Conservation (phyloP, 1,139 yeast genomes). For the Hyphopichia khmerensis region DNA sequence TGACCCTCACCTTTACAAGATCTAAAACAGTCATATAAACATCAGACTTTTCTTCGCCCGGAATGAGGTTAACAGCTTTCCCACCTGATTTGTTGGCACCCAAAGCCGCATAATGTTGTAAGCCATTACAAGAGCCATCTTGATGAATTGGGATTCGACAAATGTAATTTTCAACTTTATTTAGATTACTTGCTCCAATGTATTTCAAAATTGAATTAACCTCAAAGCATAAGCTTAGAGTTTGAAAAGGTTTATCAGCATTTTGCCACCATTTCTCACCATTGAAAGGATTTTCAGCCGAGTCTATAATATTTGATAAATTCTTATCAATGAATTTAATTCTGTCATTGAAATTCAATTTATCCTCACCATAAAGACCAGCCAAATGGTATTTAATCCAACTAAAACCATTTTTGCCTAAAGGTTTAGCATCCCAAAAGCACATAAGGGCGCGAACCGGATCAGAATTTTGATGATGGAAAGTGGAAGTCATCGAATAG, state of each 20-base stretch:
- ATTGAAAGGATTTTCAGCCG: conserved; percentile 29
- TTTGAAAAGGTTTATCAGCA: conserved; percentile 45
- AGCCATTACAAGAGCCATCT: conserved; percentile 50
- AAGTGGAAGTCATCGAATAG: conserved; percentile 37
- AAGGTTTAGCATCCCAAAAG: conserved; percentile 39
- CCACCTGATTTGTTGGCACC: conserved; percentile 40
- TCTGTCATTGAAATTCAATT: conserved; percentile 23
- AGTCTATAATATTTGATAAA: conserved; percentile 19
- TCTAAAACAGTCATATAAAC: conserved; percentile 36
- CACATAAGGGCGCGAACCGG: conserved; percentile 31
- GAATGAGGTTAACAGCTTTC: conserved; percentile 36
- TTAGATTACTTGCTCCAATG: conserved; percentile 9
- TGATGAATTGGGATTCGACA: conserved; percentile 42
- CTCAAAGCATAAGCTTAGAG: conserved; percentile 37
- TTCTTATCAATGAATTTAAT: conserved; percentile 26
- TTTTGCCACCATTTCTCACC: conserved; percentile 35
- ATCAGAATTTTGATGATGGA: conserved; percentile 41
- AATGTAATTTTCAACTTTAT: conserved; percentile 19
- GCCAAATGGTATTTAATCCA: conserved; percentile 47
- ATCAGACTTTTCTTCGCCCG: conserved; percentile 23
- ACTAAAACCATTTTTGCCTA: conserved; percentile 33
- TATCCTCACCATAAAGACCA: conserved; percentile 33
- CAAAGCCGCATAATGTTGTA: conserved; percentile 49
- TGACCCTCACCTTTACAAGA: conserved; percentile 14
- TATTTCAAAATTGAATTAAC: conserved; percentile 19